Conservation (phyloP, 1,284 basidiomycete species). For the Mycena citricolor region DNA sequence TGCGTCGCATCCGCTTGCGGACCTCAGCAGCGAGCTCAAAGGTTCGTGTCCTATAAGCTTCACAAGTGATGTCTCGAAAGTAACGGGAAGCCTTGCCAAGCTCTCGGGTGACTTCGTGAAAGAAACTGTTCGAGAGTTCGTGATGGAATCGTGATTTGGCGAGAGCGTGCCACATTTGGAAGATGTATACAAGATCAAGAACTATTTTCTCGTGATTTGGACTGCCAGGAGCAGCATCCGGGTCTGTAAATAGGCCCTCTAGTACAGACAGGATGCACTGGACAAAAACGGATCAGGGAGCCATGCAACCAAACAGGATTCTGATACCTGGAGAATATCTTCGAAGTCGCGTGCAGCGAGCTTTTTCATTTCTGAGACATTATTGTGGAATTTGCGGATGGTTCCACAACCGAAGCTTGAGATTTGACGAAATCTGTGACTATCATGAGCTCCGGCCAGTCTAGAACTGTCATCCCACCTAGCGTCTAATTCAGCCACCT, state of each 20-base stretch:
- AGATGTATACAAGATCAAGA: constrained; percentile 26
- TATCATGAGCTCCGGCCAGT: no score
- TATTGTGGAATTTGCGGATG: constrained; percentile 30
- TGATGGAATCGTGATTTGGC: constrained; percentile 38
- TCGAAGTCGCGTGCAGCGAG: constrained; percentile 35
- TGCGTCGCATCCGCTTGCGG: no score
- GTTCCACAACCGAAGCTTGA: constrained; percentile 32
- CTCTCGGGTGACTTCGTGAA: no score
- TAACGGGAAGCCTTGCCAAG: no score
- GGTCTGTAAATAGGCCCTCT: constrained; percentile 33
- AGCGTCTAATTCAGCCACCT: no score
- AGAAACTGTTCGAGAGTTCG: no score
- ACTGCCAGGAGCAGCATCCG: constrained; percentile 12
- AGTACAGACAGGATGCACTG: constrained; percentile 35
- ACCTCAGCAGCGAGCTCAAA: no score
- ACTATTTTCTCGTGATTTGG: constrained; percentile 19
- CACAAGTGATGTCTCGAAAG: no score
- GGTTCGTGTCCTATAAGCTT: no score
- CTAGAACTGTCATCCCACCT: no score
- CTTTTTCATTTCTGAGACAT: constrained; percentile 33
- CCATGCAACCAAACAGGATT: not conserved
- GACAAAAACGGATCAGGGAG: no score
- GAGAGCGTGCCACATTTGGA: constrained; percentile 32
- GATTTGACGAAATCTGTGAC: constrained; percentile 28
- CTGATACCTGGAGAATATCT: constrained; percentile 25